These are phyloP conservation scores for Candida germanica DNA, from an alignment of 805 yeast species.

Conservation along the genomic window DNA sequence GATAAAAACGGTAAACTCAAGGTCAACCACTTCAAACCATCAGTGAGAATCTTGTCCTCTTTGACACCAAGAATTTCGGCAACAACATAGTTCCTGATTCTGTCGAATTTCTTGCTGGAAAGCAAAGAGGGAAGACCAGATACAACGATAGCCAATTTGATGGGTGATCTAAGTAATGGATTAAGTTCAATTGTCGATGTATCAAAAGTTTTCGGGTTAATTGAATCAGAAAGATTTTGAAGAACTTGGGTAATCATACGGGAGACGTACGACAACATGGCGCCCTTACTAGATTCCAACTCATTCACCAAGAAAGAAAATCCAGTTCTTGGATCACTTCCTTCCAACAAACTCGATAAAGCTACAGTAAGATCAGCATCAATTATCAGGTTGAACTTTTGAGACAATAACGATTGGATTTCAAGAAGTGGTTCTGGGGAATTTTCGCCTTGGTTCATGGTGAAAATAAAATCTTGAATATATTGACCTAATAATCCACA, in stretches of 20 bases:
- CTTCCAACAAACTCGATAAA: not conserved
- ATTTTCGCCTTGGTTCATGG: not conserved
- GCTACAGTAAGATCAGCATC: not conserved
- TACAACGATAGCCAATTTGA: slow-evolving; percentile 27
- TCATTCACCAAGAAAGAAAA: not conserved
- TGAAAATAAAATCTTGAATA: slow-evolving; percentile 9
- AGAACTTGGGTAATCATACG: slow-evolving; percentile 15
- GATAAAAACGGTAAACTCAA: slow-evolving; percentile 43
- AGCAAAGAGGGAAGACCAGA: slow-evolving; percentile 35
- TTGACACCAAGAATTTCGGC: slow-evolving; percentile 62
- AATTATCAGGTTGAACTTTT: not conserved
- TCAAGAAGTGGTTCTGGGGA: not conserved
- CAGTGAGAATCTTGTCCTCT: slow-evolving; percentile 33
- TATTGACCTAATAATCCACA: slow-evolving; percentile 9
- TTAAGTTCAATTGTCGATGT: slow-evolving; percentile 28
- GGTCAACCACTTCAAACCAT: slow-evolving; percentile 47
- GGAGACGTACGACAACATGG: slow-evolving; percentile 17
- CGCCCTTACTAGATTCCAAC: slow-evolving; percentile 4
- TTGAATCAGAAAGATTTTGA: slow-evolving; percentile 15
- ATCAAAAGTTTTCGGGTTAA: slow-evolving; percentile 17
- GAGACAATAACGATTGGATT: not conserved
- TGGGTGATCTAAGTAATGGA: slow-evolving; percentile 27
- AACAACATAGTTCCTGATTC: slow-evolving; percentile 57
- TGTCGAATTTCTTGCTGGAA: slow-evolving; percentile 40
- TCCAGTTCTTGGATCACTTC: not conserved